Conservation (phyloP, 73 alveolate genomes). For the Tetrahymena elliotti region DNA sequence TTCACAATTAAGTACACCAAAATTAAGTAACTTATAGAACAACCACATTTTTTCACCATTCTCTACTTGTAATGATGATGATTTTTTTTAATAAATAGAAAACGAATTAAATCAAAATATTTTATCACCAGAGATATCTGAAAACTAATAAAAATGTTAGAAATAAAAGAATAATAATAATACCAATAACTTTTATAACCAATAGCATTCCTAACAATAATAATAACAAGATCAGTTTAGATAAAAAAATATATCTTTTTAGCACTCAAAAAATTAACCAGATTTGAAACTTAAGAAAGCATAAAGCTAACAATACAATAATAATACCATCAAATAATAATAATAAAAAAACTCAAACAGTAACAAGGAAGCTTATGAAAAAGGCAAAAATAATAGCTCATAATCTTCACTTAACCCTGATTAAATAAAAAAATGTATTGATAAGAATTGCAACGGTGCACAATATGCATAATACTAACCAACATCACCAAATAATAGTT, state of each 20-base stretch:
- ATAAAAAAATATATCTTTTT: not conserved
- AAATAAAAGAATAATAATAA: no score
- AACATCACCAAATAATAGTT: not conserved
- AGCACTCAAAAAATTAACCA: not conserved
- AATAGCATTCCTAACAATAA: not conserved
- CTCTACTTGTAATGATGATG: not conserved
- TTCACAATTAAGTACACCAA: not conserved
- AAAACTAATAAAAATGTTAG: no score
- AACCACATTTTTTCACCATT: not conserved
- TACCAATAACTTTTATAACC: no score
- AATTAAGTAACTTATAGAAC: not conserved
- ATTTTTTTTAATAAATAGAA: not conserved
- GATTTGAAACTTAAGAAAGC: not conserved
- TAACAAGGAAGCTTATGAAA: not conserved
- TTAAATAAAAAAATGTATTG: not conserved
- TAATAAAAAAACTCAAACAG: not conserved
- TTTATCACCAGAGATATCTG: not conserved
- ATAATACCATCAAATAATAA: not conserved
- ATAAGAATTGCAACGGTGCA: not conserved
- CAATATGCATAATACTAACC: not conserved
- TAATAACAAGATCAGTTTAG: not conserved
- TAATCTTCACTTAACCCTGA: not conserved
- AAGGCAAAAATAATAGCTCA: not conserved
- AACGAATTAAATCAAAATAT: not conserved
- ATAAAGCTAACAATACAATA: not conserved